A percentile compares a stretch with the other conserved stretches of the same genome.
Conservation (phyloP, 176 grass and related monocot genomes). For the Carex myosuroides region DNA sequence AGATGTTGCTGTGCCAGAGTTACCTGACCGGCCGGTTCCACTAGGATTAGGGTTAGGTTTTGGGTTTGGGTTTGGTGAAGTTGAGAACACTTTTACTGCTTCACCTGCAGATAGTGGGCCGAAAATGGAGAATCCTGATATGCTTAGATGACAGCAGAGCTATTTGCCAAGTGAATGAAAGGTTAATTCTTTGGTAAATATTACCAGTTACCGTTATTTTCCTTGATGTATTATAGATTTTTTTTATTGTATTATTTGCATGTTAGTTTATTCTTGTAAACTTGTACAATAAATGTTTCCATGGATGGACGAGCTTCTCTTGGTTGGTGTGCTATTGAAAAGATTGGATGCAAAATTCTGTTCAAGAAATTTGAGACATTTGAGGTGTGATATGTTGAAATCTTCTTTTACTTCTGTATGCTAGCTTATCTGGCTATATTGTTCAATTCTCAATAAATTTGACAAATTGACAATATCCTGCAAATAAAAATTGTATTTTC, state of each 20-base stretch:
- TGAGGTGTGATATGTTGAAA: background rate
- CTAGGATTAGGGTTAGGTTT: conserved; percentile 42
- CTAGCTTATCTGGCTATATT: background rate
- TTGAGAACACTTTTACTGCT: conserved; percentile 33
- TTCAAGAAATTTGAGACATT: background rate
- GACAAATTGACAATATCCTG: no score
- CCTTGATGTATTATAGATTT: background rate
- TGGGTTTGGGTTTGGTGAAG: conserved; percentile 15
- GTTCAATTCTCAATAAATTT: background rate
- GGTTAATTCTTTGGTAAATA: background rate
- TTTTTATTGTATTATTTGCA: background rate
- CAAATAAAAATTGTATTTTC: no score
- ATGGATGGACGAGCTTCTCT: background rate
- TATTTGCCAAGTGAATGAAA: background rate
- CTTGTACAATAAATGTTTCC: background rate
- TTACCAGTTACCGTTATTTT: conserved; percentile 4
- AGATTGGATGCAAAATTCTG: background rate
- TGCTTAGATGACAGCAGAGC: conserved; percentile 46
- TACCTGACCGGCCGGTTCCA: conserved; percentile 65
- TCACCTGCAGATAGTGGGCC: conserved; percentile 38
- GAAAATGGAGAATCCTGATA: conserved; percentile 34
- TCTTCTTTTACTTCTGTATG: background rate
- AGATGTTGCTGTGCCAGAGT: conserved; percentile 59
- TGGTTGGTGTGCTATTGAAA: background rate
- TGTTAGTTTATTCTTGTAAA: background rate